phyloP scores from a whole-genome alignment of 164 flowering plant species.

The Euptelea pleiosperma region DNA sequence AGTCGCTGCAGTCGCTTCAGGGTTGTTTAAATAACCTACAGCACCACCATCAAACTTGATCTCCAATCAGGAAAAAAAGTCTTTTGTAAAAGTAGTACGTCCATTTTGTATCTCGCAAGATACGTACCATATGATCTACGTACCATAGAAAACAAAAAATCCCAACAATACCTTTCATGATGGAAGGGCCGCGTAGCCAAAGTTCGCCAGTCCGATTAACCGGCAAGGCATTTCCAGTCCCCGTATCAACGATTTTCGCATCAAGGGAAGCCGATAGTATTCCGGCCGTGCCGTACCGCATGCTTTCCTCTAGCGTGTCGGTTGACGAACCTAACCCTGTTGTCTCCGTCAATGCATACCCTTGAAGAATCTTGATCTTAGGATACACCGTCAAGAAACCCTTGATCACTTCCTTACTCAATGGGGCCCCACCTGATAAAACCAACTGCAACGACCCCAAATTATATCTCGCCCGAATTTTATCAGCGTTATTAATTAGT shows the following conservation, averaged over 20 bases:
- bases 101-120: too few relatives aligned
- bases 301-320: conserved; percentile 76
- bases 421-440: conserved; percentile 81
- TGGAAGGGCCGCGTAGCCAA: conserved; percentile 74
- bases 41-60: too few relatives aligned
- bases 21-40: conserved; percentile 77
- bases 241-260: conserved; percentile 79
- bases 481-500: conserved; percentile 37
- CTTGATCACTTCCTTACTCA: conserved; percentile 79
- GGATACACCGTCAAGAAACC: conserved; percentile 70
- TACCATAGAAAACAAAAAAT: too few relatives aligned
- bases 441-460: conserved; percentile 44
- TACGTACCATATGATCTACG: too few relatives aligned
- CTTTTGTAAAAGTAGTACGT: too few relatives aligned
- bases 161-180: conserved; percentile 99
- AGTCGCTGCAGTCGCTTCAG: conserved; percentile 70
- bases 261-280: conserved; percentile 61
- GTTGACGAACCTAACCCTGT: conserved; percentile 82
- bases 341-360: conserved; percentile 89
- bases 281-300: conserved; percentile 83
- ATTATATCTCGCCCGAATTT: conserved; percentile 43
- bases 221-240: conserved; percentile 44
- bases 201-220: conserved; percentile 84
- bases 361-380: conserved; percentile 57
- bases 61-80: too few relatives aligned